phyloP scores from a whole-genome alignment of 768 basidiomycete species.

The Podaxis sp. region DNA sequence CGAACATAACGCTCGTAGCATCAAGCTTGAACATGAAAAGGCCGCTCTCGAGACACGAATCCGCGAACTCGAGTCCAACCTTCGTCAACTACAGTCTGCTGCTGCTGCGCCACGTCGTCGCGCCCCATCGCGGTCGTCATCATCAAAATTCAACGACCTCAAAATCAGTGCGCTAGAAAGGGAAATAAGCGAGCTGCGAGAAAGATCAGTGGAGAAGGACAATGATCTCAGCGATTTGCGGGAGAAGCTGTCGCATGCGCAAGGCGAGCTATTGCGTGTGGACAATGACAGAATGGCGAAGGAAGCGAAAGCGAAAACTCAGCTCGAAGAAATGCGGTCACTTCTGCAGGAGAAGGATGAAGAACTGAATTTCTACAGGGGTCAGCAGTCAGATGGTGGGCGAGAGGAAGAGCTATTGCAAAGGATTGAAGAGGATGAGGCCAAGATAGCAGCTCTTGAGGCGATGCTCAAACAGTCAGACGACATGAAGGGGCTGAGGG shows the following conservation, averaged over 20 bases:
- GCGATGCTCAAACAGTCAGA: slow-evolving; percentile 41
- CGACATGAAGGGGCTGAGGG: slow-evolving; percentile 34
- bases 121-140: slow-evolving; percentile 44
- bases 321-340: slow-evolving; percentile 42
- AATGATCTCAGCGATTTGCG: slow-evolving; percentile 37
- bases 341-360: slow-evolving; percentile 56
- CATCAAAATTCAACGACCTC: slow-evolving; percentile 57
- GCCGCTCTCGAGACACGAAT: slow-evolving; percentile 52
- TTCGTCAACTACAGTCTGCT: slow-evolving; percentile 32
- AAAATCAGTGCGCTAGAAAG: slow-evolving; percentile 51
- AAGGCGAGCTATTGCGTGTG: slow-evolving; percentile 45
- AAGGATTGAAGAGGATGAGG: slow-evolving; percentile 73
- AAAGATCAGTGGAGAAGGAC: slow-evolving; percentile 43
- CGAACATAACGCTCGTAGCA: slow-evolving; percentile 35
- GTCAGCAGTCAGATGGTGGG: slow-evolving; percentile 37
- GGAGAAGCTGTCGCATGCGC: slow-evolving; percentile 48
- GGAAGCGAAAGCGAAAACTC: slow-evolving; percentile 44
- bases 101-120: slow-evolving; percentile 30
- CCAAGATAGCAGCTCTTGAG: slow-evolving; percentile 60
- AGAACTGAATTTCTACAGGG: slow-evolving; percentile 48
- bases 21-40: slow-evolving; percentile 60
- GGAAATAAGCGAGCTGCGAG: slow-evolving; percentile 49
- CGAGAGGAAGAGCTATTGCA: slow-evolving; percentile 62
- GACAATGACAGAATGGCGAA: slow-evolving; percentile 60
- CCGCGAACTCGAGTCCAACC: slow-evolving; percentile 51